Conservation (phyloP, 805 yeast genomes). For the Ogataea sp. region DNA sequence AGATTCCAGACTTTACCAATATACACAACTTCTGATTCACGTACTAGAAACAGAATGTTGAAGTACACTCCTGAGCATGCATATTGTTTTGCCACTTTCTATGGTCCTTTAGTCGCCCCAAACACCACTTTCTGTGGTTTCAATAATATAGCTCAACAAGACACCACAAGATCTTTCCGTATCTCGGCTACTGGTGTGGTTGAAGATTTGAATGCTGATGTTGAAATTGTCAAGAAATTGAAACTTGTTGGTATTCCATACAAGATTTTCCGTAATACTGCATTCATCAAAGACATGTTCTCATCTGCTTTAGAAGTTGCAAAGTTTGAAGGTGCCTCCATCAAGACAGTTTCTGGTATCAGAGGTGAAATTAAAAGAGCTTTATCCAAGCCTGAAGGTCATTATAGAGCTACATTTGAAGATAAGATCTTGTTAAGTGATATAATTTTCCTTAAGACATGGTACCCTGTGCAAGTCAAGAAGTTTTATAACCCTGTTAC, state of each 20-base stretch:
- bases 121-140: constrained; percentile 97
- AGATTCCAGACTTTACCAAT: constrained; percentile 95
- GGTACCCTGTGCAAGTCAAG: constrained; percentile 93
- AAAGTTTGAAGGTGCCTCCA: constrained; percentile 95
- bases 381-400: constrained; percentile 88
- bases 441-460: constrained; percentile 81
- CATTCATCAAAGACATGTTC: constrained; percentile 96
- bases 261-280: constrained; percentile 91
- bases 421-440: constrained; percentile 91
- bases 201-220: constrained; percentile 82
- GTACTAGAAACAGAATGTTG: constrained; percentile 96
- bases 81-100: constrained; percentile 90
- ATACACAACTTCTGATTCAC: constrained; percentile 92
- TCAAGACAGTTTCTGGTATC: constrained; percentile 94
- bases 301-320: constrained; percentile 89
- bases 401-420: constrained; percentile 93
- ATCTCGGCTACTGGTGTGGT: constrained; percentile 96
- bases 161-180: constrained; percentile 84
- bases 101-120: constrained; percentile 96
- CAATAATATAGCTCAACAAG: constrained; percentile 74
- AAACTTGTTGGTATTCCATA: constrained; percentile 93
- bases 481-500: constrained; percentile 95
- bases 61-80: constrained; percentile 98
- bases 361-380: constrained; percentile 98
- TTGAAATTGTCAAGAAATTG: constrained; percentile 91